These are phyloP conservation scores for Vaccinium vitisidaea DNA, from an alignment of 148 eudicot genomes.

Conservation along the genomic window DNA sequence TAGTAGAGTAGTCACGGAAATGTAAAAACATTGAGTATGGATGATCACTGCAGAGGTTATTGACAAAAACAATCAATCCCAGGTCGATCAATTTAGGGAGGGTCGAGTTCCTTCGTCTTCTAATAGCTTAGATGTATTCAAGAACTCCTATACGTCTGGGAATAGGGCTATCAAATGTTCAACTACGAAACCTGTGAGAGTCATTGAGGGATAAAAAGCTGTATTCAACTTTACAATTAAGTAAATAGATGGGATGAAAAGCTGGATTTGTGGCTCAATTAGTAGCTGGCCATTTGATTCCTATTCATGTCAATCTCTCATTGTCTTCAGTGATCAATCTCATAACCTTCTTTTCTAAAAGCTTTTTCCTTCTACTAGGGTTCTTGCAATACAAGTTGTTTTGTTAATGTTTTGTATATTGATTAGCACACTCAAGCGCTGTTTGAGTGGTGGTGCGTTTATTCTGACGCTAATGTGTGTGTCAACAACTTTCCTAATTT, in stretches of 20 bases:
- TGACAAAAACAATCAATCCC: neutral
- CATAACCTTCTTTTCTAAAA: neutral
- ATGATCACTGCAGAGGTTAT: neutral
- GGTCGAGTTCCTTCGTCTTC: too few relatives aligned
- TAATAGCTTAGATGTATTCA: too few relatives aligned
- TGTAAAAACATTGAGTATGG: neutral
- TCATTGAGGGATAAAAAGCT: too few relatives aligned
- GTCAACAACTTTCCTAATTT: neutral
- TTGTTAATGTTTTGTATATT: neutral
- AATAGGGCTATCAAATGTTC: too few relatives aligned
- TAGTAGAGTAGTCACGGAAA: neutral
- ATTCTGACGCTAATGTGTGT: neutral
- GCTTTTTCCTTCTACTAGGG: neutral
- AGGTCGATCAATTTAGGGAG: too few relatives aligned
- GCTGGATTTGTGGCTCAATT: too few relatives aligned
- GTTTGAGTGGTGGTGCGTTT: neutral
- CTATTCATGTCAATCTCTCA: neutral
- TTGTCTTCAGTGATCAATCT: neutral
- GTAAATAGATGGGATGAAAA: too few relatives aligned
- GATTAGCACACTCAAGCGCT: neutral
- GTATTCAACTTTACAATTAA: too few relatives aligned
- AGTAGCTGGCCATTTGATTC: neutral
- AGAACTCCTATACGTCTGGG: too few relatives aligned
- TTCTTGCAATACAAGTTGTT: slow-evolving; percentile 1
- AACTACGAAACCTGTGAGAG: too few relatives aligned